A percentile compares a stretch with the other conserved stretches of the same genome.
These are phyloP conservation scores for Karstenula rhodostoma DNA, from an alignment of 2,329 filamentous ascomycete genomes.

Conservation along the genomic window DNA sequence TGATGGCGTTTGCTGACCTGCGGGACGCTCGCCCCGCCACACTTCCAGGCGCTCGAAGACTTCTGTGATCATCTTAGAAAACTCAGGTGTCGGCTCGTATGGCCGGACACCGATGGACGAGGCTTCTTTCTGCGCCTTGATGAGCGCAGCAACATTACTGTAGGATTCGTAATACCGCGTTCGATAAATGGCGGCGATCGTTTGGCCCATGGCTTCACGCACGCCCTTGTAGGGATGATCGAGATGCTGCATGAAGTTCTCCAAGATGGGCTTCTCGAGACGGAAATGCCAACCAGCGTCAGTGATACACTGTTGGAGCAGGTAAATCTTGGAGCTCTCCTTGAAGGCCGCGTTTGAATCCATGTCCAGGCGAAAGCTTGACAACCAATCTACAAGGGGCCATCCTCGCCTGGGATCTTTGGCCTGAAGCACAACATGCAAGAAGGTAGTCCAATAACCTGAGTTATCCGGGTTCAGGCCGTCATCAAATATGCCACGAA, in stretches of 20 bases:
- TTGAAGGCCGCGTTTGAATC: constrained; percentile 97
- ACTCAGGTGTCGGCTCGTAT: constrained; percentile 80
- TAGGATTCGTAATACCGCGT: constrained; percentile 96
- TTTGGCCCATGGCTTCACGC: constrained; percentile 90
- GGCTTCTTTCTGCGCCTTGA: constrained; percentile 78
- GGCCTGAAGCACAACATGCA: constrained; percentile 86
- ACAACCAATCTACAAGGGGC: constrained; percentile 83
- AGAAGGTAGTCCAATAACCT: constrained; percentile 91
- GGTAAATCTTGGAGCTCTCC: constrained; percentile 93
- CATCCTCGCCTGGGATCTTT: constrained; percentile 89
- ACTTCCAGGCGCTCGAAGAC: constrained; percentile 82
- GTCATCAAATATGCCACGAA: constrained; percentile 87
- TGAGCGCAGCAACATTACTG: constrained; percentile 75
- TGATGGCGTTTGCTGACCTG: constrained; percentile 91
- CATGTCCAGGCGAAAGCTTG: constrained; percentile 91
- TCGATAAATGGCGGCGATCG: constrained; percentile 86
- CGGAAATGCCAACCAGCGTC: constrained; percentile 98
- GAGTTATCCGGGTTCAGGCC: constrained; percentile 93
- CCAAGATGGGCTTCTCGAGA: constrained; percentile 82
- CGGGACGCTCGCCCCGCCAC: constrained; percentile 84
- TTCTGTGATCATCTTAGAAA: constrained; percentile 72
- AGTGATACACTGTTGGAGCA: constrained; percentile 86
- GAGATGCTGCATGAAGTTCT: constrained; percentile 89
- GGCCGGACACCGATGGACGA: constrained; percentile 87
- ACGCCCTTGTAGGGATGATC: constrained; percentile 99